Evolutionary conservation across 1,139 yeast species (phyloP).

Genomic region (Geotrichum fermentans): DNA sequence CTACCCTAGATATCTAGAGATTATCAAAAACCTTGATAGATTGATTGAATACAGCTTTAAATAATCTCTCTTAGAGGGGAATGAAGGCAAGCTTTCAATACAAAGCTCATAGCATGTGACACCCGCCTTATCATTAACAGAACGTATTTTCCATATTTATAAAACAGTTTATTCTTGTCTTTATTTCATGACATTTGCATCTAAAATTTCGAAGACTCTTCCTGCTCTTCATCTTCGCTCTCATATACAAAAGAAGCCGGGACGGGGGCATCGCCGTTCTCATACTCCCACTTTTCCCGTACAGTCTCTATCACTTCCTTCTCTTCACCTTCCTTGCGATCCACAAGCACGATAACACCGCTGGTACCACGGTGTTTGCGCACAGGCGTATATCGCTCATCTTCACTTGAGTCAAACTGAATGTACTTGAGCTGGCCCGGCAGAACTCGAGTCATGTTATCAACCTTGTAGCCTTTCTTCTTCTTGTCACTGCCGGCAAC

Average conservation of each 20-base stretch:
- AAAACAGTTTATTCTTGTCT: constrained; percentile 7
- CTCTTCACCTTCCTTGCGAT: constrained; percentile 62
- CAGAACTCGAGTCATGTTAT: constrained; percentile 79
- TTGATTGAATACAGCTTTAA: too few species aligned
- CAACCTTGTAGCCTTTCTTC: constrained; percentile 50
- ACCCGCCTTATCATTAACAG: too few species aligned
- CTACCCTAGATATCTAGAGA: too few species aligned
- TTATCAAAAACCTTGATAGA: too few species aligned
- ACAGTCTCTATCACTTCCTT: constrained; percentile 73
- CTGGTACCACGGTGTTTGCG: constrained; percentile 72
- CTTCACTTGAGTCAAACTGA: constrained; percentile 55
- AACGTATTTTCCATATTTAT: constrained; percentile 35
- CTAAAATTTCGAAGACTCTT: constrained; percentile 7
- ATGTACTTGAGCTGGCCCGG: constrained; percentile 88
- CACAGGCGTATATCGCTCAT: constrained; percentile 76
- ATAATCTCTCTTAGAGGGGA: too few species aligned
- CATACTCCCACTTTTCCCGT: constrained; percentile 54
- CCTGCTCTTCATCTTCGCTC: constrained; percentile 38
- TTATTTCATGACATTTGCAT: neutral
- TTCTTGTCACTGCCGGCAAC: constrained; percentile 12
- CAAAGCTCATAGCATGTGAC: too few species aligned
- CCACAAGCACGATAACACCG: constrained; percentile 78
- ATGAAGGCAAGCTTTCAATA: too few species aligned
- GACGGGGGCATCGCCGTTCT: constrained; percentile 68
- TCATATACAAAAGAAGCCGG: constrained; percentile 77